phyloP scores from a whole-genome alignment of 2,329 filamentous ascomycete species.

The Cordyceps pruinosa region DNA sequence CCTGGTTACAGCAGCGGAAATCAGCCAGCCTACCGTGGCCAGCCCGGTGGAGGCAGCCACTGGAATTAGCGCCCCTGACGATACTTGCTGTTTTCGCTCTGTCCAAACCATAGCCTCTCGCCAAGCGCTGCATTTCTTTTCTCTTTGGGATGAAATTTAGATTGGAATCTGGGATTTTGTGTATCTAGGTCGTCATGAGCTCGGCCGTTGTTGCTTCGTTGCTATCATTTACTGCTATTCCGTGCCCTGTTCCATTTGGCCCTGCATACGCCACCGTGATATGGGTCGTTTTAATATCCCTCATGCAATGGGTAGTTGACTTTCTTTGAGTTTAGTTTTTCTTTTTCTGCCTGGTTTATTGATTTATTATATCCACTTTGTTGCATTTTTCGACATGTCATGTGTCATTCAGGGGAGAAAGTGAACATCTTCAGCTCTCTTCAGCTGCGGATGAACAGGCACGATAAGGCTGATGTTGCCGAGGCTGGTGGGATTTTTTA shows the following conservation, averaged over 20 bases:
- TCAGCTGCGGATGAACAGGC: background rate
- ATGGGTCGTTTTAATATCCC: background rate
- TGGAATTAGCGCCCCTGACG: background rate
- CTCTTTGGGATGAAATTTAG: background rate
- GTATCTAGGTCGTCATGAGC: slow-evolving; percentile 6
- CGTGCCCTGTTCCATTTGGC: background rate
- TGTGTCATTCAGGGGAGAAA: background rate
- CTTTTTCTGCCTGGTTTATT: background rate
- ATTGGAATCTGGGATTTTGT: background rate
- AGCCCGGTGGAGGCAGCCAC: background rate
- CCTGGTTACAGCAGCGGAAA: slow-evolving; percentile 2
- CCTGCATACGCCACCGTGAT: background rate
- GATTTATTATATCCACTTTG: background rate
- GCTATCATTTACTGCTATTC: background rate
- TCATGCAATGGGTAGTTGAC: background rate
- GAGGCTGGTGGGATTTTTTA: background rate
- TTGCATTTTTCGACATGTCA: background rate
- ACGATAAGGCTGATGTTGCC: background rate
- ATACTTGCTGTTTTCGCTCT: background rate
- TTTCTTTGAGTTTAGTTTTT: background rate
- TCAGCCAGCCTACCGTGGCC: slow-evolving; percentile 9
- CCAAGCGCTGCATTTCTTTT: background rate
- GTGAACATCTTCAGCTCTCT: background rate
- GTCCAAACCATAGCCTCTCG: background rate
- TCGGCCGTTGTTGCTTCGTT: background rate